Base-by-base conservation (phyloP, 257 asterid genomes). In the Solanum piurae region DNA sequence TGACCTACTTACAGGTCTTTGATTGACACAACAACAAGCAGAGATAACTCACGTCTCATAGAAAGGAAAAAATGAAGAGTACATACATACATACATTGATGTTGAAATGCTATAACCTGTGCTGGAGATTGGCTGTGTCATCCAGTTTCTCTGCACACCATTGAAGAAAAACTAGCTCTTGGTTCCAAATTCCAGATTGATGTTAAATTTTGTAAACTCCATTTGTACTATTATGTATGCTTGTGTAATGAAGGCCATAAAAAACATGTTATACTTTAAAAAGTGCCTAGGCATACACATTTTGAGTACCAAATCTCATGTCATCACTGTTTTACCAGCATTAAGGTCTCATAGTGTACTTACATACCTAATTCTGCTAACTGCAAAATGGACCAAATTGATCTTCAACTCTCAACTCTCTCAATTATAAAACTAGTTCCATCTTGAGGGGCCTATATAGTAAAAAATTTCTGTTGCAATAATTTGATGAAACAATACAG, bases 1-100 rank as follows among this genome's bases (percentile, higher is more conserved):
- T 34, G 93, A 92, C 86, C 86, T 90, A 14, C 88, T 90, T 55
- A 84, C 89, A 27, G 91, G 91, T 38, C 94, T 87, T 40, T 90
- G 88, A 89, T 23, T n/a, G 46, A 23, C 29, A 82, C 31, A 76
- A 76, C 12, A 79, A 46, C 11, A 62, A 49, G 86, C 31, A 82
- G 69, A 82, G 21, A 49, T 31, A 31, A 49, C 86, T 82, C 86
- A 18, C 18, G 85, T 46, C 68, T 46, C 42, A 80, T 27, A 80
- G 42, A 29, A 29, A 79, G 9, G 68, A 8, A 14, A 44, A 29
- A 29, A 13, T 5, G 11, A 46, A 18, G 40, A n/a, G 85, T 16
- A 46, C 68, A 29, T 46, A 80, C 9, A 80, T 27, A 80, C 5
- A 52, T 1, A 46, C 60, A 79, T 49, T 82, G 29, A 82, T 49